Base-by-base conservation (phyloP, 345 rosid species). In the Cardamine chenopodiifolia region DNA sequence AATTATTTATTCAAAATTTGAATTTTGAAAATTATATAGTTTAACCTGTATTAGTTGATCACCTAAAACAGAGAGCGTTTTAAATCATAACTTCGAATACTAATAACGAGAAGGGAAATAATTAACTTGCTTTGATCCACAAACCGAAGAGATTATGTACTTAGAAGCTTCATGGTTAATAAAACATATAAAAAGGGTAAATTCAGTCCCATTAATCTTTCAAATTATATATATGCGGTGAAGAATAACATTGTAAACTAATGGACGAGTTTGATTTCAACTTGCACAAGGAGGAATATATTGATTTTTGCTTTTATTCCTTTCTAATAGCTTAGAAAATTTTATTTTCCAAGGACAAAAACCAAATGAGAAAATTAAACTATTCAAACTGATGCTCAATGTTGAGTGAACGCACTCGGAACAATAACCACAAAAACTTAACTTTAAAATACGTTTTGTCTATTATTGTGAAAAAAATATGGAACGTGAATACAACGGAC, bases 221-320 rank as follows among this genome's bases (percentile, higher is more conserved):
- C 28, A 68, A 26, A 58, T 20, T 23, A 70, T 58, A 55, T 58
- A 55, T 55, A 18, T 32, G 34, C 22, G 54, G 73, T 56, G 42
- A 42, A 40, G 73, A 55, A 14, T 44, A 42, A 50, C 8, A 28
- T 26, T 26, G 7, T 28, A 0, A 68, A 58, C 34, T 48, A 60
- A 62, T 62, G 54, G 68, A 60, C 49, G 50, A 71, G 50, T 12
- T 59, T 71, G 14, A 18, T 49, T 60, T 71, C 68, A 61, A 71
- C 42, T 61, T 61, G 76, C 75, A 71, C 28, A 20, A 58, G 14
- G 14, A 23, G 15, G 25, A 72, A 63, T 50, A 6, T 39, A 26
- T 10, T 53, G 2, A 8, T 53, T 60, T 48, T 37, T 26, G n/a
- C 18, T 62, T 40, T 35, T 62, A 54, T 49, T 61, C 17, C 9